A percentile compares a stretch with the other conserved stretches of the same genome.
phyloP scores from a whole-genome alignment of 169 alveolate genomes.

The Miamiensis avidus region DNA sequence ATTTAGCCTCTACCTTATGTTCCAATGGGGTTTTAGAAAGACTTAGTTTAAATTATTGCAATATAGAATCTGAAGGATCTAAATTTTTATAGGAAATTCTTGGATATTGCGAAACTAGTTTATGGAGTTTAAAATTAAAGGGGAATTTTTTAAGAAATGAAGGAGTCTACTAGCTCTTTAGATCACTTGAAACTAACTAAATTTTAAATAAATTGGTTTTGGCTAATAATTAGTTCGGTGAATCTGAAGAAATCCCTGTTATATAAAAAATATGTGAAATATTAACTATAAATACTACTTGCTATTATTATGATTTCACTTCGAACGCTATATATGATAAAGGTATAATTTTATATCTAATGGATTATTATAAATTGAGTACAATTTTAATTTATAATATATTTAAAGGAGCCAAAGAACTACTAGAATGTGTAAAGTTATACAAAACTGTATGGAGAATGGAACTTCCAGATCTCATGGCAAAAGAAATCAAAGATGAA shows the following conservation, averaged over 20 bases:
- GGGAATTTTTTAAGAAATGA: conserved; percentile 35
- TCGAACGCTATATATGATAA: conserved; percentile 31
- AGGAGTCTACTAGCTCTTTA: conserved; percentile 38
- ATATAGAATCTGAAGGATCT: conserved; percentile 35
- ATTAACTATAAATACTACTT: conserved; percentile 26
- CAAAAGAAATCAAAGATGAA: conserved; percentile 27
- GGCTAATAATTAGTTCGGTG: conserved; percentile 36
- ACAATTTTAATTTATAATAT: not conserved
- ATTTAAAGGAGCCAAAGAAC: conserved; percentile 24
- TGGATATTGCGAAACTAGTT: conserved; percentile 36
- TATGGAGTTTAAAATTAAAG: conserved; percentile 27
- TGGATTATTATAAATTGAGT: no score
- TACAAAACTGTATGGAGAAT: conserved; percentile 29
- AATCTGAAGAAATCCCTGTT: conserved; percentile 14
- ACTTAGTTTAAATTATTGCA: conserved; percentile 33
- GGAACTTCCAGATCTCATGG: conserved; percentile 27
- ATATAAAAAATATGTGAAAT: conserved; percentile 34
- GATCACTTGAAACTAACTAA: conserved; percentile 40
- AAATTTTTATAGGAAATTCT: conserved; percentile 27
- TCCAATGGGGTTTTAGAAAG: conserved; percentile 29
- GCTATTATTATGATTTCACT: conserved; percentile 37
- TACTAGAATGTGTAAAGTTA: conserved; percentile 31
- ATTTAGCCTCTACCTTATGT: conserved; percentile 27
- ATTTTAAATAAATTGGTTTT: conserved; percentile 29
- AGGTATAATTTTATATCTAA: no score